Evolutionary conservation across 169 alveolate species (phyloP).

Genomic region (Plasmodium billcollinsi): DNA sequence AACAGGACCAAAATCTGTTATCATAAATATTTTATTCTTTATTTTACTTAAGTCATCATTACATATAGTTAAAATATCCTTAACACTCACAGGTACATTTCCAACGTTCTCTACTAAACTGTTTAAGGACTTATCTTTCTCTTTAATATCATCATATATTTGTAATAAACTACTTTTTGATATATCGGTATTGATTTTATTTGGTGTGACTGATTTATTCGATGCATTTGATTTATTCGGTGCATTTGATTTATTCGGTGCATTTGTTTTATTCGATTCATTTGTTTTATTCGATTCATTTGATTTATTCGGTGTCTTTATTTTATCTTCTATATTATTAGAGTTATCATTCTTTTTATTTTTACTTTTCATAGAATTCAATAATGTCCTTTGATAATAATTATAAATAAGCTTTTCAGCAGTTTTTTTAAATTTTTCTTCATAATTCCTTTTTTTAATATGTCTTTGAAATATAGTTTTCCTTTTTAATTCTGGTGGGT

Average conservation of each 20-base stretch:
- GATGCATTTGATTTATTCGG: neutral
- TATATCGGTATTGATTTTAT: too few species aligned
- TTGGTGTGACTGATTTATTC: neutral
- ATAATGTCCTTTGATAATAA: conserved; percentile 42
- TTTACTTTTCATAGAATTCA: conserved; percentile 36
- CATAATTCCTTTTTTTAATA: conserved; percentile 49
- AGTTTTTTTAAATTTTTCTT: conserved; percentile 48
- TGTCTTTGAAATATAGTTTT: conserved; percentile 88
- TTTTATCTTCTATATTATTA: neutral
- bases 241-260: neutral
- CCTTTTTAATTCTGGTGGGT: conserved; percentile 91
- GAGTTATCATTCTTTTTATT: neutral
- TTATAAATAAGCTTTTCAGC: conserved; percentile 73
- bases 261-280: neutral
- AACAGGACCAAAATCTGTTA: conserved; percentile 13
- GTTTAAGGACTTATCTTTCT: conserved; percentile 12
- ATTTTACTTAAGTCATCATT: conserved; percentile 47
- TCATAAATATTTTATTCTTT: conserved; percentile 27
- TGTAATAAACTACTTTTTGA: conserved; percentile 4
- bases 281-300: neutral
- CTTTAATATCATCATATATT: conserved; percentile 23
- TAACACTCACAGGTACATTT: conserved; percentile 15
- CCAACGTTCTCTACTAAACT: conserved; percentile 40
- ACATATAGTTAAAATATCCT: conserved; percentile 32
- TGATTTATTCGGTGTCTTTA: neutral